phyloP scores from a whole-genome alignment of 805 yeast species.

The Kregervanrija pseudodelftensis region DNA sequence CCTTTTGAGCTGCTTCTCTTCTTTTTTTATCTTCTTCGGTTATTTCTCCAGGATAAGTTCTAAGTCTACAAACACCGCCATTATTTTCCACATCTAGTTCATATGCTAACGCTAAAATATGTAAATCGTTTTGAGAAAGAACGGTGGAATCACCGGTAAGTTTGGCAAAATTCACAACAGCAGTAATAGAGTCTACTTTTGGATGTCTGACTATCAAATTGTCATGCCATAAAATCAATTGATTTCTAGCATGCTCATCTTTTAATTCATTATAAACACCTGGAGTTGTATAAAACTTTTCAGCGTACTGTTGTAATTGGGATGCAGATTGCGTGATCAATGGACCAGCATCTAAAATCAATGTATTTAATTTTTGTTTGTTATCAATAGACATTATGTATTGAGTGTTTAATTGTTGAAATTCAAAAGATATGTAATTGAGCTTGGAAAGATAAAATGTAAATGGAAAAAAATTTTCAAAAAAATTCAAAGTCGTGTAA shows the following conservation, averaged over 20 bases:
- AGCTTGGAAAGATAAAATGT: no score
- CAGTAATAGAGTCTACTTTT: conserved; percentile 48
- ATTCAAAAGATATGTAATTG: no score
- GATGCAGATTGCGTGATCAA: conserved; percentile 79
- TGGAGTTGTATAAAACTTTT: conserved; percentile 79
- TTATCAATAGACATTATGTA: no score
- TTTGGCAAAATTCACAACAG: conserved; percentile 69
- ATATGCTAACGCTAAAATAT: conserved; percentile 83
- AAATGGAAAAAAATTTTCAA: no score
- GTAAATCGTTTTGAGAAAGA: conserved; percentile 84
- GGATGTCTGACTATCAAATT: conserved; percentile 72
- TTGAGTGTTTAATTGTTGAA: no score
- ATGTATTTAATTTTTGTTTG: conserved; percentile 36
- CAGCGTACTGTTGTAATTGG: conserved; percentile 62
- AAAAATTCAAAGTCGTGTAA: no score
- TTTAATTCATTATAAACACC: conserved; percentile 82
- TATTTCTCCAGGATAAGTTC: conserved; percentile 57
- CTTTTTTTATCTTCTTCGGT: conserved; percentile 32
- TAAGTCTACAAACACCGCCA: conserved; percentile 62
- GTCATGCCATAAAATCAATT: conserved; percentile 77
- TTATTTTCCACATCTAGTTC: conserved; percentile 73
- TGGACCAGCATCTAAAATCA: conserved; percentile 94
- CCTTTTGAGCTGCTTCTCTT: conserved; percentile 19
- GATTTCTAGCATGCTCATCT: conserved; percentile 78
- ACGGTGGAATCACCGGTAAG: conserved; percentile 90